A percentile compares a stretch with the other conserved stretches of the same genome.
Evolutionary conservation across 306 rosid genomes (phyloP).

Genomic region (Crataegus laevigata): DNA sequence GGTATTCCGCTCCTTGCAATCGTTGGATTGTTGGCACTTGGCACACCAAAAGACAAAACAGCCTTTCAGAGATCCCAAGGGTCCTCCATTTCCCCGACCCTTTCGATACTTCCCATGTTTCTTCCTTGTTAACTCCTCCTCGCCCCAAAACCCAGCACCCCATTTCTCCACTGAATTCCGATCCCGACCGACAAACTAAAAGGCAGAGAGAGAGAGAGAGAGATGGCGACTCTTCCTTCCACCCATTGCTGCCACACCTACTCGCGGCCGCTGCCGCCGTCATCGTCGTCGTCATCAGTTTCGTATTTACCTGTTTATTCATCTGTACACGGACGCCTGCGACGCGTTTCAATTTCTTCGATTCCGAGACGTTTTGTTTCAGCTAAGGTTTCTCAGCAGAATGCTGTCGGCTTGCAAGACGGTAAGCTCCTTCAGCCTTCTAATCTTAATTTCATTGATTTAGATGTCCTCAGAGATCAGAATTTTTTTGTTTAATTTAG

Average conservation of each 20-base stretch:
- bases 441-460: not conserved
- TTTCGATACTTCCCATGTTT: conserved; percentile 45
- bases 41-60: conserved; percentile 14
- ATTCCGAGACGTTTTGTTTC: conserved; percentile 28
- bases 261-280: not conserved
- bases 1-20: not conserved
- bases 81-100: conserved; percentile 7
- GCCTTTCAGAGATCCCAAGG: conserved; percentile 84
- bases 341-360: conserved; percentile 19
- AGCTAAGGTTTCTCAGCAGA: conserved; percentile 33
- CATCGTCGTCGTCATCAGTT: not conserved
- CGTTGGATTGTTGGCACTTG: not conserved
- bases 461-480: not conserved
- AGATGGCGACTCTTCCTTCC: conserved; percentile 57
- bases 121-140: not conserved
- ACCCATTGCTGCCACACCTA: conserved; percentile 38
- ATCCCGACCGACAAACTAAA: not conserved
- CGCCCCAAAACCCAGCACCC: not conserved
- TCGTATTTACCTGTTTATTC: not conserved
- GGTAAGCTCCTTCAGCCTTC: conserved; percentile 28
- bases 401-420: conserved; percentile 36
- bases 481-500: not conserved
- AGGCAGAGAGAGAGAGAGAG: not conserved
- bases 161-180: not conserved
- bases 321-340: conserved; percentile 13